A percentile compares a stretch with the other conserved stretches of the same genome.
phyloP scores from a whole-genome alignment of 768 basidiomycete genomes.

The Coprinellus aureogranulatus region DNA sequence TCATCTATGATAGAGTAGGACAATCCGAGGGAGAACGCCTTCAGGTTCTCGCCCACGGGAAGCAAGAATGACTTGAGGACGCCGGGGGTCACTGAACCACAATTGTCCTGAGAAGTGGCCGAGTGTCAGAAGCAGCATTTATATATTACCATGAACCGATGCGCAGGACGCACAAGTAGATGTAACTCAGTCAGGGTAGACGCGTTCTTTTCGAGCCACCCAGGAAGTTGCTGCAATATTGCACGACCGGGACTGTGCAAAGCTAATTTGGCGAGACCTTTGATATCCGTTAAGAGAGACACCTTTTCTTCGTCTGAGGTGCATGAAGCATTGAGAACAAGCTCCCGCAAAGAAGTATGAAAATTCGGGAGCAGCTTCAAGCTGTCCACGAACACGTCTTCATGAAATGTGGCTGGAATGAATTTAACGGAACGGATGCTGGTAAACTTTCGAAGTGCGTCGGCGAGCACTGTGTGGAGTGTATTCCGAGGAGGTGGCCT shows the following conservation, averaged over 20 bases:
- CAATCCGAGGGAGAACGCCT: constrained; percentile 46
- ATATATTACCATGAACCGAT: no score
- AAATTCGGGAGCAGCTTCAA: constrained; percentile 19
- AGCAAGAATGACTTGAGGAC: constrained; percentile 47
- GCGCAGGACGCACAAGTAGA: constrained; percentile 35
- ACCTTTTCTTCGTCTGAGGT: constrained; percentile 23
- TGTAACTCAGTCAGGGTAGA: constrained; percentile 35
- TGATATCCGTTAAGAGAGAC: constrained; percentile 22
- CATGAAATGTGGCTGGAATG: constrained; percentile 24
- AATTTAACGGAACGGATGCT: constrained; percentile 32
- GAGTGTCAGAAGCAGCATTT: no score
- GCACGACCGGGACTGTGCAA: constrained; percentile 37
- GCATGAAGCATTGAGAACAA: constrained; percentile 33
- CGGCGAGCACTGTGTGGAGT: constrained; percentile 17
- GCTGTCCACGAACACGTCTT: constrained; percentile 26
- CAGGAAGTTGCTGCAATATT: constrained; percentile 41
- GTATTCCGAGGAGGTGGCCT: constrained; percentile 20
- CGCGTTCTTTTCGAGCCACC: constrained; percentile 40
- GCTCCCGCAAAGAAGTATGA: constrained; percentile 16
- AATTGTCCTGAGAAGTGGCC: constrained; percentile 42
- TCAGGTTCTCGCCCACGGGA: constrained; percentile 29
- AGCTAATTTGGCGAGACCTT: constrained; percentile 24
- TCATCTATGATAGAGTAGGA: constrained; percentile 59
- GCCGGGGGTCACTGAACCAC: constrained; percentile 64
- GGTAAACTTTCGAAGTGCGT: constrained; percentile 25